Evolutionary conservation across 2,329 filamentous ascomycete genomes (phyloP), one percentile per base, ranked within the genome.

Genomic region (Aspergillus carbonarius): DNA sequence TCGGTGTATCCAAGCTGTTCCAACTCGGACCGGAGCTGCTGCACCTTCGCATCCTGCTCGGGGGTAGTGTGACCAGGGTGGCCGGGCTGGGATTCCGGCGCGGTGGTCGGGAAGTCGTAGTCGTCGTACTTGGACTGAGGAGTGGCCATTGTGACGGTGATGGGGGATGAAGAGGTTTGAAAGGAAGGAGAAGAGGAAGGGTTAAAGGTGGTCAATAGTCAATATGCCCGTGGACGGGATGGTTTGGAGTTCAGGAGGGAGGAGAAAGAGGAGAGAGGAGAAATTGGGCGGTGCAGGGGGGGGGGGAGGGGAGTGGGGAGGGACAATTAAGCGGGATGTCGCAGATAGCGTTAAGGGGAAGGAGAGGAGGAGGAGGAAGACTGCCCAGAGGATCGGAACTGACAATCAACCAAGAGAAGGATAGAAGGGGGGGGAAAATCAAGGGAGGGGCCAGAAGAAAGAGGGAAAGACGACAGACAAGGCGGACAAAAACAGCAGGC

Each of bases 121-220:
- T 96, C 77, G 81, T 98, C 95, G 83, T 98, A 96, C 81, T 96
- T 97, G 75, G 91, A 84, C 78, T 96, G 88, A 70, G 92, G 78
- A 66, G 69, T 61, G 47, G 69, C 68, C 71, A 72, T 76, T 65
- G 49, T 74, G 65, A 57, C 55, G 59, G 59, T 58, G 37, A 35
- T n/a, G 44, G 23, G 23, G 48, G 46, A 23, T 42, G 39, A 42
- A 54, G 46, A 55, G 47, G 56, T 51, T 30, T 60, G 35, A 23
- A 15, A 37, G 7, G 40, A 5, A 20, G 30, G 51, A 49, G 13
- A 40, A 52, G 55, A 52, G 58, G 17, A 49, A 54, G 54, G 56
- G 25, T 50, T 30, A 42, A 59, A 51, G 49, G 5, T 3, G 5
- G 23, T 23, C 5, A 51, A 51, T 37, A 35, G 50, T 59, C 49